phyloP scores from a whole-genome alignment of 1,139 yeast genomes.

The Wickerhamomyces sp. region DNA sequence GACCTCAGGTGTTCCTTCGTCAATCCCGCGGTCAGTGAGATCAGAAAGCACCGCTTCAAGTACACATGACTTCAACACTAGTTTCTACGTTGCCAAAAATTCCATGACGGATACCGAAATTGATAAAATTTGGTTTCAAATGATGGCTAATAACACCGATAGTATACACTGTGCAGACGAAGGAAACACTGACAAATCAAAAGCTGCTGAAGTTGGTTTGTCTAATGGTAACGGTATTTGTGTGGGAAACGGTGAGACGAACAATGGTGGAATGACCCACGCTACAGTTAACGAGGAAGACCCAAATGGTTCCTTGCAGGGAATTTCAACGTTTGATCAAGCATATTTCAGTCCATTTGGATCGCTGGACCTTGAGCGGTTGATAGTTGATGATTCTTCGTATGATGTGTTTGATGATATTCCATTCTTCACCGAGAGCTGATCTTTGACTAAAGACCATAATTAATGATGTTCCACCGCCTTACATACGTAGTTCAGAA shows the following conservation, averaged over 20 bases:
- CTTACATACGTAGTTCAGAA: not conserved
- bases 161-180: not conserved
- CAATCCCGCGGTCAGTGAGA: not conserved
- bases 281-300: not conserved
- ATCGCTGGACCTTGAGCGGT: slow-evolving; percentile 11
- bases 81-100: slow-evolving; percentile 16
- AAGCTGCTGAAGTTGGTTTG: not conserved
- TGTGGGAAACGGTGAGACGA: not conserved
- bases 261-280: too few relatives aligned
- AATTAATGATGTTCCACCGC: not conserved
- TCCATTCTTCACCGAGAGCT: slow-evolving; percentile 9
- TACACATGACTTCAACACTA: slow-evolving; percentile 9
- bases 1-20: too few relatives aligned
- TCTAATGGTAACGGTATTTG: not conserved
- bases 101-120: slow-evolving; percentile 16
- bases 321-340: not conserved
- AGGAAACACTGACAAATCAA: not conserved
- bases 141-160: slow-evolving; percentile 12
- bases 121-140: slow-evolving; percentile 21
- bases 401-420: slow-evolving; percentile 18
- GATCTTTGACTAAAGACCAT: not conserved
- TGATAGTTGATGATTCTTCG: slow-evolving; percentile 14
- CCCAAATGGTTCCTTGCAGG: not conserved
- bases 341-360: slow-evolving; percentile 8
- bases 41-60: not conserved